phyloP scores from a whole-genome alignment of 2,329 filamentous ascomycete genomes.

The Fusarium buharicum region DNA sequence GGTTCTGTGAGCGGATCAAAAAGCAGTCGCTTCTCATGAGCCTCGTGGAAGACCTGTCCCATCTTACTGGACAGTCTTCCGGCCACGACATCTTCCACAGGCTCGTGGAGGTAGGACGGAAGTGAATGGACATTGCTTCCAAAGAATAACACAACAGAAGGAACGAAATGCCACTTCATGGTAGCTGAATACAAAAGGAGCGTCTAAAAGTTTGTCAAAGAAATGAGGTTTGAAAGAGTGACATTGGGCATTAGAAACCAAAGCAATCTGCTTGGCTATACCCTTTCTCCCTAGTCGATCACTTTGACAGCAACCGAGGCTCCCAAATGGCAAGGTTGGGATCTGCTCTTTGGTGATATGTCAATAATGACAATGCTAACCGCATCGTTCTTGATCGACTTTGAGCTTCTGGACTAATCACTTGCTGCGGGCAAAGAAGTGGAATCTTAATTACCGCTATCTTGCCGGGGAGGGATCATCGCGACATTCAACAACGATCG shows the following conservation, averaged over 20 bases:
- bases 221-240: not conserved
- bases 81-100: slow-evolving; percentile 2
- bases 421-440: not conserved
- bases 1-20: slow-evolving; percentile 3
- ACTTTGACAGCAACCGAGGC: not conserved
- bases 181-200: not conserved
- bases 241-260: slow-evolving; percentile 13
- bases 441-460: not conserved
- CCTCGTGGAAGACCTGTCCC: not conserved
- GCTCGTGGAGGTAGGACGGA: slow-evolving; percentile 3
- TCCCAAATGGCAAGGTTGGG: not conserved
- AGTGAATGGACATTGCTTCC: not conserved
- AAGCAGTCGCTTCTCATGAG: not conserved
- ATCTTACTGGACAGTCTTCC: slow-evolving; percentile 7
- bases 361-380: not conserved
- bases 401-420: too few relatives aligned
- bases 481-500: too few relatives aligned
- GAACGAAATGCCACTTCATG: slow-evolving; percentile 15
- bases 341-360: slow-evolving; percentile 1
- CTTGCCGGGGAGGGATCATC: too few relatives aligned
- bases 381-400: too few relatives aligned
- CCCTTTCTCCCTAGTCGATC: not conserved
- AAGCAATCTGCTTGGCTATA: slow-evolving; percentile 6
- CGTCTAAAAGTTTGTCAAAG: not conserved
- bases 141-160: not conserved